Conservation (phyloP, 164 flowering plant species). For the Amborella trichopoda region DNA sequence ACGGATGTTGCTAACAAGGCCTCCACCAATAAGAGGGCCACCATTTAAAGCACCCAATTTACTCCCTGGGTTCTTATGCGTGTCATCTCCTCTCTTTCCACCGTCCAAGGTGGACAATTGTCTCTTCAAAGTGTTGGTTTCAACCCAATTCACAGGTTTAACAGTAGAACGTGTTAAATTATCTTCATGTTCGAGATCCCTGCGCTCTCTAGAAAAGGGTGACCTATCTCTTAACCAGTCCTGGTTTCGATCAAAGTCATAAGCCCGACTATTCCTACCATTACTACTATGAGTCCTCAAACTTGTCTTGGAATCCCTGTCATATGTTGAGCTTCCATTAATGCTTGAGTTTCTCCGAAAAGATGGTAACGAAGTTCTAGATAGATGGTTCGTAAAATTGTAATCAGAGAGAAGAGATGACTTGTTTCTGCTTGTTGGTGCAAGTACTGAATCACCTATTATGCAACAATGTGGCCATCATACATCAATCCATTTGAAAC, state of each 20-base stretch:
- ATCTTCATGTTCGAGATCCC: constrained; percentile 32
- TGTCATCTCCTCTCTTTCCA: constrained; percentile 34
- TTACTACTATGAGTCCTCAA: constrained; percentile 55
- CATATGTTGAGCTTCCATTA: constrained; percentile 63
- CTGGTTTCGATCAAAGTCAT: constrained; percentile 47
- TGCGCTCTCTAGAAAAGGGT: too few species aligned
- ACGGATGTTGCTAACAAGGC: constrained; percentile 19
- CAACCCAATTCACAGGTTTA: constrained; percentile 24
- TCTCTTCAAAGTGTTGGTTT: constrained; percentile 41
- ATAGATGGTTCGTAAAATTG: constrained; percentile 19
- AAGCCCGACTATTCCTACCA: constrained; percentile 35
- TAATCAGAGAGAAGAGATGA: too few species aligned
- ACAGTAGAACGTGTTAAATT: constrained; percentile 18
- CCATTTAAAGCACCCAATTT: constrained; percentile 13
- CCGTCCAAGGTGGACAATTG: constrained; percentile 48
- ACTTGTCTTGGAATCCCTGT: constrained; percentile 8
- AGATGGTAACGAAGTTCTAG: constrained; percentile 36
- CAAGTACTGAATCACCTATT: constrained; percentile 28
- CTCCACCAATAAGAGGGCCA: constrained; percentile 17
- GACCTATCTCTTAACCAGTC: constrained; percentile 50
- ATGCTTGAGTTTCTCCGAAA: constrained; percentile 49
- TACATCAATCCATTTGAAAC: not conserved
- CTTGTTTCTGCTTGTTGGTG: constrained; percentile 30
- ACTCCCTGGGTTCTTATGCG: constrained; percentile 18
- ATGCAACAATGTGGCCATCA: too few species aligned